Percentiles rank a stretch among this genome's conserved stretches.
These are phyloP conservation scores for Candida hungchunana DNA, from an alignment of 805 yeast genomes.

Conservation along the genomic window DNA sequence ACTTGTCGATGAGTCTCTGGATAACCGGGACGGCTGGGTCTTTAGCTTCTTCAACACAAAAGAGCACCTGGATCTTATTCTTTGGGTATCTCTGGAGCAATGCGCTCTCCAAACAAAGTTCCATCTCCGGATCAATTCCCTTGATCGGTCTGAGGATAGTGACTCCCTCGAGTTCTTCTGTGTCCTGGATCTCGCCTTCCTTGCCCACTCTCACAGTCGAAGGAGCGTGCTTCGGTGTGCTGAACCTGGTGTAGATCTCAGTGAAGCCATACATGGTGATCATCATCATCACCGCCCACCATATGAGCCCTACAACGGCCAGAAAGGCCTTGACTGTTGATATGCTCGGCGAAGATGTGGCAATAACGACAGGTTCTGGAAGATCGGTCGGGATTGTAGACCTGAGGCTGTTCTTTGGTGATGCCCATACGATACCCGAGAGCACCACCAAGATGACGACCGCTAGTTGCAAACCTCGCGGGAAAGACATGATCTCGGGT, in stretches of 20 bases:
- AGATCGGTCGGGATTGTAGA: too few species aligned
- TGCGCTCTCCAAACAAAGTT: conserved; percentile 61
- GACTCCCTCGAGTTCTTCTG: conserved; percentile 53
- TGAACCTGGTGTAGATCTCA: conserved; percentile 23
- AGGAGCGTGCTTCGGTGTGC: conserved; percentile 16
- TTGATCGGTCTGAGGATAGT: conserved; percentile 79
- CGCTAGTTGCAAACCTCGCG: too few species aligned
- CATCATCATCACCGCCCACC: conserved; percentile 23
- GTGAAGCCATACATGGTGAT: conserved; percentile 22
- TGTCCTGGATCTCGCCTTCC: conserved; percentile 7
- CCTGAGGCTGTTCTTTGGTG: too few species aligned
- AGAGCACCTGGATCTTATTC: conserved; percentile 58
- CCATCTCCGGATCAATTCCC: conserved; percentile 77
- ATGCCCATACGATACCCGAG: too few species aligned
- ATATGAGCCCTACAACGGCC: conserved; percentile 20
- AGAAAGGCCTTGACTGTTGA: conserved; percentile 2
- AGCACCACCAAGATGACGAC: too few species aligned
- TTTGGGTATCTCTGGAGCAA: conserved; percentile 64
- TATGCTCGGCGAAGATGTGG: too few species aligned
- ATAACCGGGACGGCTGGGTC: conserved; percentile 69
- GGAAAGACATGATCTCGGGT: too few species aligned
- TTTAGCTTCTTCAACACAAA: conserved; percentile 61
- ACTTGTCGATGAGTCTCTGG: conserved; percentile 41
- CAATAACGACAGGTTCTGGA: too few species aligned
- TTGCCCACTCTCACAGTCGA: conserved; percentile 4